Evolutionary conservation across 1,284 basidiomycete genomes (phyloP), one percentile per base, ranked within the genome.

Genomic region (Quambalaria eucalypti): DNA sequence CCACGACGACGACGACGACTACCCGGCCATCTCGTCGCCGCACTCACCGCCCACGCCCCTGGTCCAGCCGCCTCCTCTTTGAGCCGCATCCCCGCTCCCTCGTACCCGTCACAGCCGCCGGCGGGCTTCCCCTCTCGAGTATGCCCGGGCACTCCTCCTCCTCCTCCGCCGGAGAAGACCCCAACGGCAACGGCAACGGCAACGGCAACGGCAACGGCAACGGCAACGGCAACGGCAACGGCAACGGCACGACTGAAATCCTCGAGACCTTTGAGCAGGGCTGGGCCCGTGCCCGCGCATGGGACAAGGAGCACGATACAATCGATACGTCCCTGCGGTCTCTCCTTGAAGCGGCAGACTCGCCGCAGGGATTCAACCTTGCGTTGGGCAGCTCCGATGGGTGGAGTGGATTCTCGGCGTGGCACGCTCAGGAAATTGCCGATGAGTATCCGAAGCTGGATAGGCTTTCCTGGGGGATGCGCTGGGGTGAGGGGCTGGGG

Each of bases 381-480:
- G 42, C 25, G 16, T 26, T 46, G 21, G 12, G 14, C 19, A 4
- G 16, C 25, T 46, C 42, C 7, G 42, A 46, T 23, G 42, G 16
- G 6, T 46, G 42, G 42, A 12, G 21, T 6, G 42, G 42, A 26
- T 46, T 46, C 21, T 21, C 42, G 25, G 25, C 42, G 4, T 26
- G 25, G n/a, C 42, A 46, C 21, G 16, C 25, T 14, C 16, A 46
- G 25, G n/a, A 23, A 6, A 4, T 46, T 19, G 42, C 42, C 16
- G 42, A 46, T 12, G 42, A 46, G 42, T 46, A 46, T 21, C 42
- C 42, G 3, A 46, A 46, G 42, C 25, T 46, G 42, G 42, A 26
- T 23, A 46, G 42, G 25, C 14, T 46, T 14, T 12, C 42, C 4
- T 46, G 42, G 42, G 42, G 16, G 12, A 26, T 46, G n/a, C 16